Conservation (phyloP, 2,329 filamentous ascomycete genomes). For the Colletotrichum viniferum region DNA sequence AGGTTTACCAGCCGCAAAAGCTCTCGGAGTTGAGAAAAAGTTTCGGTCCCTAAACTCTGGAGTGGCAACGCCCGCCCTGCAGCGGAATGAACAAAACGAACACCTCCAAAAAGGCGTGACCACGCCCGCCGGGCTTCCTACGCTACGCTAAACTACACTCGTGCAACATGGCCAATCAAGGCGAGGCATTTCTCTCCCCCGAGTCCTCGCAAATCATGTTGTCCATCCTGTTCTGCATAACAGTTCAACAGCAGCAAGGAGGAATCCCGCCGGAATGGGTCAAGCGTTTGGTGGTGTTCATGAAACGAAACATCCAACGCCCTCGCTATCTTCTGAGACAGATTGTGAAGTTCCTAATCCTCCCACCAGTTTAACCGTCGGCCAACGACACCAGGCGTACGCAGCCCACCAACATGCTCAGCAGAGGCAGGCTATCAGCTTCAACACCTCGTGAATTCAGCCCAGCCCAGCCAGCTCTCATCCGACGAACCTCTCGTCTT, state of each 20-base stretch:
- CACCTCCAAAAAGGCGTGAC: neutral
- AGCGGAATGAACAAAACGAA: neutral
- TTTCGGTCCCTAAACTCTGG: neutral
- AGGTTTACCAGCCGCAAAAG: neutral
- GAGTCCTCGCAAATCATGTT: neutral
- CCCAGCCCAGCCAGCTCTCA: constrained; percentile 7
- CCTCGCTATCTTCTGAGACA: constrained; percentile 14
- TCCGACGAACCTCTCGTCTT: neutral
- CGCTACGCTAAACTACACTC: neutral
- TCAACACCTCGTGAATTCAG: neutral
- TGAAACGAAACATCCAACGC: constrained; percentile 20
- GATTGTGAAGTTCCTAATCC: neutral
- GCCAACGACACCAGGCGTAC: neutral
- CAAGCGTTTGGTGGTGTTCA: constrained; percentile 5
- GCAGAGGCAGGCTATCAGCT: neutral
- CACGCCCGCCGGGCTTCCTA: neutral
- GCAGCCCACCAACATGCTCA: neutral
- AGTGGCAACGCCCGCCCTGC: neutral
- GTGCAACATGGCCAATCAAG: neutral
- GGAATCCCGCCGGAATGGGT: neutral
- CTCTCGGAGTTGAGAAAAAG: neutral
- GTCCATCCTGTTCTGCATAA: neutral
- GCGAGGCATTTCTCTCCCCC: neutral
- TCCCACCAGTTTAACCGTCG: constrained; percentile 9
- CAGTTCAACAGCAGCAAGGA: constrained; percentile 5